These are phyloP conservation scores for Suillus luteus DNA, from an alignment of 768 basidiomycete species.

Conservation along the genomic window DNA sequence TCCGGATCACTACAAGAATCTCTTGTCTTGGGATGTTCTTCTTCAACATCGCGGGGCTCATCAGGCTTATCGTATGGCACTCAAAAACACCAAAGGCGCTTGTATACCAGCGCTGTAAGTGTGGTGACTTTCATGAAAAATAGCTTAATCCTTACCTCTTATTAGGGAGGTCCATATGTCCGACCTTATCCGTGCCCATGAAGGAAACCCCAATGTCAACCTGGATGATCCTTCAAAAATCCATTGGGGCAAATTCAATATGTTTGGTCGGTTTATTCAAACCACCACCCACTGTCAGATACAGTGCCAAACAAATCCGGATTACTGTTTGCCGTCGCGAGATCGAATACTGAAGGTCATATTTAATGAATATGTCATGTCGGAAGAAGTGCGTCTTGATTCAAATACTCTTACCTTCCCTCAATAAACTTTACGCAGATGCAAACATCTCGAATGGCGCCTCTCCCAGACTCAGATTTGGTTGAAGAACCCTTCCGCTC, in stretches of 20 bases:
- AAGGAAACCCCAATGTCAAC: slow-evolving; percentile 77
- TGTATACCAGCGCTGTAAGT: slow-evolving; percentile 85
- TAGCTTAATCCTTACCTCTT: slow-evolving; percentile 18
- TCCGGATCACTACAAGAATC: slow-evolving; percentile 72
- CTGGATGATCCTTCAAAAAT: slow-evolving; percentile 68
- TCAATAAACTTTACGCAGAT: slow-evolving; percentile 43
- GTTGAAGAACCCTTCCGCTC: slow-evolving; percentile 44
- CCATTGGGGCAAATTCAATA: slow-evolving; percentile 95
- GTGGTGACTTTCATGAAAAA: slow-evolving; percentile 1
- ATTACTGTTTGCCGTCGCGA: slow-evolving; percentile 66
- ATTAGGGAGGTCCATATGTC: slow-evolving; percentile 86
- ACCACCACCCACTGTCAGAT: slow-evolving; percentile 78
- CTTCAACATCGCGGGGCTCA: slow-evolving; percentile 82
- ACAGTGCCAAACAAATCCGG: slow-evolving; percentile 60
- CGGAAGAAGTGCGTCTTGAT: slow-evolving; percentile 53
- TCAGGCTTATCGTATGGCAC: slow-evolving; percentile 86
- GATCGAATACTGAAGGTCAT: slow-evolving; percentile 56
- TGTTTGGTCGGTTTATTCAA: slow-evolving; percentile 85
- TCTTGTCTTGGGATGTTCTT: slow-evolving; percentile 83
- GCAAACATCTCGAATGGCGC: slow-evolving; percentile 64
- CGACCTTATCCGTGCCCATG: slow-evolving; percentile 85
- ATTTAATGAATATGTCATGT: slow-evolving; percentile 62
- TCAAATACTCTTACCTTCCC: not conserved
- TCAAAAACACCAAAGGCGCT: slow-evolving; percentile 81
- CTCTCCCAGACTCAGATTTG: slow-evolving; percentile 44